Conservation (phyloP, 805 yeast species). For the Zygosaccharomyces bisporus region DNA sequence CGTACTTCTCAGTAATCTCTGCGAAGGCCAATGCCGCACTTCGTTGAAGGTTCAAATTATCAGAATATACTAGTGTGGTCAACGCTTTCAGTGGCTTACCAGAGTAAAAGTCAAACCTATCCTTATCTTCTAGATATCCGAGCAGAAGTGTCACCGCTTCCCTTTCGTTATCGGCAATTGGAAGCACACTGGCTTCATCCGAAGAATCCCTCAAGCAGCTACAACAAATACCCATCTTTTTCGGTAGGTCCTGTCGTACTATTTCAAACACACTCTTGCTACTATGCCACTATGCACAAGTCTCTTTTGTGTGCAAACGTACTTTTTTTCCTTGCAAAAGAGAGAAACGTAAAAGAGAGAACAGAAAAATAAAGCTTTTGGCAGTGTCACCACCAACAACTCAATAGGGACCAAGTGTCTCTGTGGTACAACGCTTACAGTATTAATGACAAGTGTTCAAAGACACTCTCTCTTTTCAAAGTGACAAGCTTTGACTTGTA, state of each 20-base stretch:
- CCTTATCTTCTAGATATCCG: slow-evolving; percentile 78
- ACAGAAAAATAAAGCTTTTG: background rate
- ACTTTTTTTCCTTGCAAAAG: background rate
- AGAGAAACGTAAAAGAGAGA: background rate
- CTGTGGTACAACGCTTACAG: background rate
- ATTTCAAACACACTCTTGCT: background rate
- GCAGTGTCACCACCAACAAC: slow-evolving; percentile 3
- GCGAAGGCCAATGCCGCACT: slow-evolving; percentile 98
- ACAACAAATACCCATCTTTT: slow-evolving; percentile 50
- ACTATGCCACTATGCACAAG: background rate
- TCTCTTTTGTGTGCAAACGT: background rate
- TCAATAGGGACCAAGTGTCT: background rate
- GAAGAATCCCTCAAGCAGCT: slow-evolving; percentile 41
- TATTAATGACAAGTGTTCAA: background rate
- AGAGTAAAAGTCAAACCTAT: slow-evolving; percentile 81
- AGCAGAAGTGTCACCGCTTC: slow-evolving; percentile 90
- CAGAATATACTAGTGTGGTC: slow-evolving; percentile 89
- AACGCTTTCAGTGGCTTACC: slow-evolving; percentile 78
- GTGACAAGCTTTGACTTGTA: background rate
- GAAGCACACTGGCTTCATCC: slow-evolving; percentile 53
- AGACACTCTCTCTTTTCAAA: background rate
- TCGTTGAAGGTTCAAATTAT: slow-evolving; percentile 89
- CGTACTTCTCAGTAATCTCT: slow-evolving; percentile 95
- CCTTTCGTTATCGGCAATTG: slow-evolving; percentile 93
- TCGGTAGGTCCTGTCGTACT: background rate